Conservation (phyloP, 805 yeast genomes). For the Lachancea thermotolerans region DNA sequence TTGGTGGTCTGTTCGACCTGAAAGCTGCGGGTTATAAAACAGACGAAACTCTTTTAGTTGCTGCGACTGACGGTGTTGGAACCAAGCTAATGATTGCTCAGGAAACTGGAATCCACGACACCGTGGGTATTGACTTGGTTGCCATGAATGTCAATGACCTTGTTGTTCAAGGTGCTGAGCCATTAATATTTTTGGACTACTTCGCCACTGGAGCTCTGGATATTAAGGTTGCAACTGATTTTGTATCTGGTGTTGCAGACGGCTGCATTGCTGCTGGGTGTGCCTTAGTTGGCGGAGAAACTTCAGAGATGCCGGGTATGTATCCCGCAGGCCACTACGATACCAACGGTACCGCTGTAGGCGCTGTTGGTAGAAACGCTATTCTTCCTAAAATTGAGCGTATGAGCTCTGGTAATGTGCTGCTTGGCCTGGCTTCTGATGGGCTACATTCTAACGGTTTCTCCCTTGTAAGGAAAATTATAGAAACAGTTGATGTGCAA, state of each 20-base stretch:
- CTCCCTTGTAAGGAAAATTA: conserved; percentile 86
- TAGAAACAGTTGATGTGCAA: conserved; percentile 65
- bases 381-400: conserved; percentile 64
- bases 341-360: conserved; percentile 97
- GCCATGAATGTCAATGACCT: conserved; percentile 99
- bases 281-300: conserved; percentile 98
- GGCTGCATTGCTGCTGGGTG: conserved; percentile 95
- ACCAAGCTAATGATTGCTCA: conserved; percentile 95
- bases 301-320: conserved; percentile 99
- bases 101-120: conserved; percentile 76
- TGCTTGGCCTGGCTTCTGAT: conserved; percentile 81
- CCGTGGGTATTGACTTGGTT: conserved; percentile 98
- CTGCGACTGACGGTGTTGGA: conserved; percentile 99
- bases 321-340: conserved; percentile 93
- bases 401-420: conserved; percentile 74
- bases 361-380: conserved; percentile 76
- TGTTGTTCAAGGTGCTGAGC: conserved; percentile 98
- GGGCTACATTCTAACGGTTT: conserved; percentile 97
- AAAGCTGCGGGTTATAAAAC: conserved; percentile 77
- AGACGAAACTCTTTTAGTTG: conserved; percentile 76
- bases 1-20: conserved; percentile 94
- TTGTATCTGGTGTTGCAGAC: conserved; percentile 91
- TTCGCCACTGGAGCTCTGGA: conserved; percentile 93
- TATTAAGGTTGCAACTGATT: conserved; percentile 72
- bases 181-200: conserved; percentile 89